Percentiles rank a stretch among this genome's conserved stretches.
These are phyloP conservation scores for Colletotrichum gigasporum DNA, from an alignment of 2,329 filamentous ascomycete species.

Conservation along the genomic window DNA sequence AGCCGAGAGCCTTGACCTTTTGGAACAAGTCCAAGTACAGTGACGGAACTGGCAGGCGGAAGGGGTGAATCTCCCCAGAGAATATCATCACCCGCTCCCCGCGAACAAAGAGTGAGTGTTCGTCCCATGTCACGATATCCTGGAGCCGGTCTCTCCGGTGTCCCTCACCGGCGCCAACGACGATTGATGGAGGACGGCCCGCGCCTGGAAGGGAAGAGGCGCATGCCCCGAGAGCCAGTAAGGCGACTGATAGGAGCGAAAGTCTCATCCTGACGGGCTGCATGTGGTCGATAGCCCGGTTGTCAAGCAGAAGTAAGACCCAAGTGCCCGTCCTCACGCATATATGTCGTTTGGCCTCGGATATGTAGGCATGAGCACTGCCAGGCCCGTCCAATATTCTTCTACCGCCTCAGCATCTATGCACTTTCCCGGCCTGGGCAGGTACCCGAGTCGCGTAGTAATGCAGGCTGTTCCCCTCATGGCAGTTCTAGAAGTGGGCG, in stretches of 20 bases:
- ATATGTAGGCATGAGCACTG: no score
- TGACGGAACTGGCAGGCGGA: conserved; percentile 55
- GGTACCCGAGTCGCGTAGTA: not conserved
- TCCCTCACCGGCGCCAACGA: conserved; percentile 35
- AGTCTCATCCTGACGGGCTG: conserved; percentile 35
- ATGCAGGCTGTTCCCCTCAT: not conserved
- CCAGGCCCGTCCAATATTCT: no score
- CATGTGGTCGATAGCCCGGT: not conserved
- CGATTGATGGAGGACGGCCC: conserved; percentile 27
- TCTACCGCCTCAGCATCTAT: no score
- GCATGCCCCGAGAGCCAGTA: conserved; percentile 26
- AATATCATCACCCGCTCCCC: conserved; percentile 78
- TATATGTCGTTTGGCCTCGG: no score
- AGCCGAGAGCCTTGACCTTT: conserved; percentile 83
- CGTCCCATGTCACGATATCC: conserved; percentile 72
- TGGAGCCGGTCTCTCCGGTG: conserved; percentile 41
- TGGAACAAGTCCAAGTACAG: conserved; percentile 78
- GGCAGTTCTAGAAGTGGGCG: not conserved
- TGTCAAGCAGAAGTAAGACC: not conserved
- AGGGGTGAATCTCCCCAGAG: conserved; percentile 79
- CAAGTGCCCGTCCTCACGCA: no score
- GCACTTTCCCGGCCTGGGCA: no score
- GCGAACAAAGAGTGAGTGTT: conserved; percentile 74
- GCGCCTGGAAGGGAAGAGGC: conserved; percentile 31
- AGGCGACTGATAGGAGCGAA: conserved; percentile 8